Base-by-base conservation (phyloP, 2,329 filamentous ascomycete species). In the Diaporthe batatas region DNA sequence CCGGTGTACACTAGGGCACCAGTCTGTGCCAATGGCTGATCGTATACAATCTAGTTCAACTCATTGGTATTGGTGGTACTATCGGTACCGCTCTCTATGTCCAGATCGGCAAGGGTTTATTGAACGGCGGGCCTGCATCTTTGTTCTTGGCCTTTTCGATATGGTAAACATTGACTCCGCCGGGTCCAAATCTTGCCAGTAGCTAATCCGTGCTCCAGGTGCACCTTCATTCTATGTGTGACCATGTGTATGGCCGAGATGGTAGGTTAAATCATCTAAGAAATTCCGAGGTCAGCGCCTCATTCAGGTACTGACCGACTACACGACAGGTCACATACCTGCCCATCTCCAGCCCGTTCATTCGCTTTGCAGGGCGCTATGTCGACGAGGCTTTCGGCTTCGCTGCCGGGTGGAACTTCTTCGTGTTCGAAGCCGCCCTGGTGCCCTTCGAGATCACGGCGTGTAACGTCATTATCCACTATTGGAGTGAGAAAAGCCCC, bases 371-470 rank as follows among this genome's bases (percentile, higher is more conserved):
- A 5, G 92, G 92, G 18, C 88, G 91, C 59, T 94, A 90, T 76
- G 92, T 94, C 39, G 92, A 94, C 76, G 91, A 94, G 75, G 91
- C 92, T 2, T 92, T 94, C 73, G 92, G 92, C 0, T 91, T 93
- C 72, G 91, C 91, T 8, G 89, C 91, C 1, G 92, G 92, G 6
- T 94, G 91, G 89, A 93, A 94, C 79, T 93, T 93, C 77, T 93
- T 93, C 83, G 80, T 93, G 55, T 92, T 92, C 75, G 90, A 93
- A 79, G 91, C 91, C 1, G 87, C 87, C 2, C 83, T 93, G 3
- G 90, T 93, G 6, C 91, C 91, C 0, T 93, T 92, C 71, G 91
- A 93, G 76, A 87, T 93, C 34, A 90, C 90, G 5, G 90, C 90
- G 6, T 91, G 89, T 77, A 91, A 90, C 76, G 82, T 91, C 51